Evolutionary conservation across 495 filamentous ascomycete species (phyloP), one percentile per base, ranked within the genome.

Genomic region (Aspergillus cristatus): DNA sequence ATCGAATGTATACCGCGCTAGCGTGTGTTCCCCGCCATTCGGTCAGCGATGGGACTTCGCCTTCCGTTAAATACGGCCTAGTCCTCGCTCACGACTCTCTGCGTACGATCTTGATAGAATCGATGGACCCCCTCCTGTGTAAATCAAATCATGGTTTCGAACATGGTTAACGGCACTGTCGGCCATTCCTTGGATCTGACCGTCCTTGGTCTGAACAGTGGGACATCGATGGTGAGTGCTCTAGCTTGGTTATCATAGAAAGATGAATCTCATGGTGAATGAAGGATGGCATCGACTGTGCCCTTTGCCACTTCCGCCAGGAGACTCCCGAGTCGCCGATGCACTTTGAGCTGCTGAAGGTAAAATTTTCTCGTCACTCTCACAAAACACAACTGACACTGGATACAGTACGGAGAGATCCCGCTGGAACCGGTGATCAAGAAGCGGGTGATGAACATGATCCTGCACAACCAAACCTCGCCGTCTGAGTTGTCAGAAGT

Each of bases 401-500:
- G 25, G 6, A 17, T 30, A 6, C 22, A 58, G 57, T 57, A 60
- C 46, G 59, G 56, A 26, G 58, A 64, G 37, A 53, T 72, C n/a
- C 67, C 68, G 0, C 53, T 76, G 12, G 62, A 70, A 25, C 63
- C 57, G 12, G 52, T 46, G 14, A 74, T 76, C 46, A 77, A 78
- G 56, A 71, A 68, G 43, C 62, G 63, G 55, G 67, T 73, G 7
- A 67, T 75, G 60, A 63, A 63, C 38, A 73, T 75, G 55, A 73
- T 75, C 37, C 58, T 70, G 18, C 60, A 67, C 50, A 70, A 73
- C 42, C 54, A 57, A 18, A 73, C 71, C 6, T 68, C 67, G 3
- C 68, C 67, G 2, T 65, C 66, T 10, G 71, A 72, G 43, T 39
- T 74, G n/a, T 68, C 65, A 16, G 65, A 75, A 43, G 65, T 75